Percentiles rank a stretch among this genome's conserved stretches.
Evolutionary conservation across 371 early-diverging fungal genomes (phyloP).

Genomic region (Coemansia linderi): DNA sequence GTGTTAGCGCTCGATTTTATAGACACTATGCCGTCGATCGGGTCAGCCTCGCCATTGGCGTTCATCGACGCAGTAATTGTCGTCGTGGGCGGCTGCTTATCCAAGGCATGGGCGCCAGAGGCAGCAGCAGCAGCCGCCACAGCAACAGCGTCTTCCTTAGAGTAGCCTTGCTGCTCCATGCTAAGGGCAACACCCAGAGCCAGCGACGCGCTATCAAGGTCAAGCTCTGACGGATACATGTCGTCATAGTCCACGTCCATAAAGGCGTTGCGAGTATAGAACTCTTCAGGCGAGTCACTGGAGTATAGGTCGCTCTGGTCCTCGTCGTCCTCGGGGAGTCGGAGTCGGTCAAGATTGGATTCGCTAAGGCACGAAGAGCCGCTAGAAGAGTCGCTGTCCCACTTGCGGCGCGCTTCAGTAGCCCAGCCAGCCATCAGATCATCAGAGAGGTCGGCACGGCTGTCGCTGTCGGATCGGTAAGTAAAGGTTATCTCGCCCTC

Average conservation of each 20-base stretch:
- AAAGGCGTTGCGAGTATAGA: conserved; percentile 42
- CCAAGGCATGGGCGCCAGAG: conserved; percentile 20
- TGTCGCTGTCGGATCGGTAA: conserved; percentile 20
- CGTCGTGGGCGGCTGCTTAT: conserved; percentile 25
- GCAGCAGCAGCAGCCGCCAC: conserved; percentile 45
- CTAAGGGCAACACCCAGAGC: conserved; percentile 54
- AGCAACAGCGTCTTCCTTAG: conserved; percentile 45
- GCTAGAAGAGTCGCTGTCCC: conserved; percentile 20
- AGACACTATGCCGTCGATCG: conserved; percentile 55
- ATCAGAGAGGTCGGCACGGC: conserved; percentile 27
- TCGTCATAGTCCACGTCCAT: conserved; percentile 24
- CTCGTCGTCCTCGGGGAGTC: conserved; percentile 36
- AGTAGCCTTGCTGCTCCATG: conserved; percentile 54
- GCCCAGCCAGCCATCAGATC: conserved; percentile 47
- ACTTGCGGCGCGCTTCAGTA: conserved; percentile 32
- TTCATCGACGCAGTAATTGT: conserved; percentile 55
- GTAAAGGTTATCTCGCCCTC: conserved; percentile 40
- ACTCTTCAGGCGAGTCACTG: conserved; percentile 49
- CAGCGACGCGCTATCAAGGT: conserved; percentile 52
- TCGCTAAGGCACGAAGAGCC: conserved; percentile 39
- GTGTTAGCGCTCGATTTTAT: conserved; percentile 38
- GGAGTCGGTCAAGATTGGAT: conserved; percentile 30
- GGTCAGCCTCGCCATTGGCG: conserved; percentile 54
- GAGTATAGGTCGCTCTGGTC: conserved; percentile 38
- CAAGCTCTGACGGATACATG: conserved; percentile 27